Percentiles rank a stretch among this genome's conserved stretches.
Evolutionary conservation across 129 eudicot species (phyloP).

Genomic region (Escallonia rubra): DNA sequence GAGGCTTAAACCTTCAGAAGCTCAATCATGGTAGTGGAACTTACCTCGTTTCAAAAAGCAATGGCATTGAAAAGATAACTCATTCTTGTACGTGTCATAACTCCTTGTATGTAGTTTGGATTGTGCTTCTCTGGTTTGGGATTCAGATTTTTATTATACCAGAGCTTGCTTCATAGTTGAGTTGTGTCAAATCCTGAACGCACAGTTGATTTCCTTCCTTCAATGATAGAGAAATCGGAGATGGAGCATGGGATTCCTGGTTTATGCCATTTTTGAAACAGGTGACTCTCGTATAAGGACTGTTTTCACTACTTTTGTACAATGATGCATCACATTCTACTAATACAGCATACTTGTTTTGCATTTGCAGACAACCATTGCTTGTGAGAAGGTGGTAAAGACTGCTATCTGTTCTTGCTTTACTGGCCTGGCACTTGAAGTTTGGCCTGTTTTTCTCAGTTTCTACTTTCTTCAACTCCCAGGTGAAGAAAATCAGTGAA

Average conservation of each 20-base stretch:
- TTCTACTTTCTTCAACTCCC: constrained; percentile 16
- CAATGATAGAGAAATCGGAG: constrained; percentile 73
- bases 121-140: no score
- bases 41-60: no score
- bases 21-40: no score
- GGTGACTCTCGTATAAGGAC: constrained; percentile 23
- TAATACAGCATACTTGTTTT: constrained; percentile 19
- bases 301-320: no score
- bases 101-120: no score
- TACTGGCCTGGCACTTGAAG: not conserved
- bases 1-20: no score
- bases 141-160: no score
- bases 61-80: no score
- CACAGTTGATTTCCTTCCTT: not conserved
- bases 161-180: not conserved
- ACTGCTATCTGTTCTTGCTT: constrained; percentile 2
- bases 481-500: constrained; percentile 89
- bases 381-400: constrained; percentile 80
- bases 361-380: constrained; percentile 54
- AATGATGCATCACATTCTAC: no score
- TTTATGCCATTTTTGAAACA: constrained; percentile 77
- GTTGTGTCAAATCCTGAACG: constrained; percentile 2
- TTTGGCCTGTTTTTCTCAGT: constrained; percentile 3
- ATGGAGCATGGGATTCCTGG: constrained; percentile 94
- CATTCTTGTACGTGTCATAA: no score